A percentile compares a stretch with the other conserved stretches of the same genome.
Conservation (phyloP, 176 grass and related monocot species). For the Cenchrus purpureus region DNA sequence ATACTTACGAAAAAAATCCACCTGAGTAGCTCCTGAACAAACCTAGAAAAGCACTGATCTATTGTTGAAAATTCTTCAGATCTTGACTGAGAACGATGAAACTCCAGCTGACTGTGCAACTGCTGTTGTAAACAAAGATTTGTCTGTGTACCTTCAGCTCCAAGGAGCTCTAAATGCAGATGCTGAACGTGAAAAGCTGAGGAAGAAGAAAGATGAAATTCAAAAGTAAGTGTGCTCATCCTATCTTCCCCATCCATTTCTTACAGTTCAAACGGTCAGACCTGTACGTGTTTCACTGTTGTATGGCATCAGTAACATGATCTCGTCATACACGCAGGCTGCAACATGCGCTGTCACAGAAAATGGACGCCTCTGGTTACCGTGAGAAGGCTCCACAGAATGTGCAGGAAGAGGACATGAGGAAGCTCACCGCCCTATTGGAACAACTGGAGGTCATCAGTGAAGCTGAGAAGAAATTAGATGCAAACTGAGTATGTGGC, state of each 20-base stretch:
- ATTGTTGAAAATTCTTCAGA: constrained; percentile 41
- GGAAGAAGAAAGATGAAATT: constrained; percentile 77
- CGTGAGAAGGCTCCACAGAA: constrained; percentile 73
- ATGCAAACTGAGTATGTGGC: constrained; percentile 1
- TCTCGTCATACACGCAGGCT: constrained; percentile 47
- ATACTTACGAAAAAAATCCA: background rate
- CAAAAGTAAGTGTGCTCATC: constrained; percentile 55
- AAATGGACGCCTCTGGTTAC: constrained; percentile 60
- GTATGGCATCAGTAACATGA: background rate
- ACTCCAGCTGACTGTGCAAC: constrained; percentile 71
- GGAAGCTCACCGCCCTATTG: constrained; percentile 59
- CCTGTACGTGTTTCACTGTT: background rate
- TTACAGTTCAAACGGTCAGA: background rate
- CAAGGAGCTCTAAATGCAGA: constrained; percentile 83
- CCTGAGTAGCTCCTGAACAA: background rate
- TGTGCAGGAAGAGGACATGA: constrained; percentile 75
- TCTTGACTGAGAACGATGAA: constrained; percentile 59
- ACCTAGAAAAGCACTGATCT: constrained; percentile 11
- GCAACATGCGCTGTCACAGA: constrained; percentile 55
- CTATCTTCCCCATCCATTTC: background rate
- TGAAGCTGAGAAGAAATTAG: constrained; percentile 80
- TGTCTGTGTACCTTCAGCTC: constrained; percentile 87
- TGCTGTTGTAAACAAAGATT: constrained; percentile 78
- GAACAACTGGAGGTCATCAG: constrained; percentile 73
- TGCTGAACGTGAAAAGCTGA: constrained; percentile 76